A percentile compares a stretch with the other conserved stretches of the same genome.
phyloP scores from a whole-genome alignment of 495 filamentous ascomycete species.

The Parathielavia hyrcaniae region DNA sequence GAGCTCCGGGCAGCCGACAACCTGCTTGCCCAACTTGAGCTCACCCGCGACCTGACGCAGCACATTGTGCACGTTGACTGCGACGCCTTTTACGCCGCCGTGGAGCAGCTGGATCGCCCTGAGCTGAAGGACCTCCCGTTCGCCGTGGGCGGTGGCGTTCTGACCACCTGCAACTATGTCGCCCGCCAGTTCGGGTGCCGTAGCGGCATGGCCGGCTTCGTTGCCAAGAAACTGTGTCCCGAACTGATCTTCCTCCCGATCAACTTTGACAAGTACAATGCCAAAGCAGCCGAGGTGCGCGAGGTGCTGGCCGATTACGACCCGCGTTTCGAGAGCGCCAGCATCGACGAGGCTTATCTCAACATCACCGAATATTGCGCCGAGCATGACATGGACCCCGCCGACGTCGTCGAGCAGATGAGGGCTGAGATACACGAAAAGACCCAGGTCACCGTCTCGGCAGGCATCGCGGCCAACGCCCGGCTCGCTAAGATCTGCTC shows the following conservation, averaged over 20 bases:
- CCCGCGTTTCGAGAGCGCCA: slow-evolving; percentile 82
- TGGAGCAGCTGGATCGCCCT: slow-evolving; percentile 86
- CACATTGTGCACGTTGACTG: slow-evolving; percentile 89
- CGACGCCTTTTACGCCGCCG: slow-evolving; percentile 95
- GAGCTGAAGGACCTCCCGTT: slow-evolving; percentile 87
- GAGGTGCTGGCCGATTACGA: slow-evolving; percentile 81
- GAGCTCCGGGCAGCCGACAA: slow-evolving; percentile 76
- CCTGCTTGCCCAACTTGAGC: slow-evolving; percentile 71
- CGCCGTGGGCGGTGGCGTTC: slow-evolving; percentile 83
- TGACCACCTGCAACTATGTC: slow-evolving; percentile 92
- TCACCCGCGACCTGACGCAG: slow-evolving; percentile 72
- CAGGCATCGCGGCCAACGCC: slow-evolving; percentile 88
- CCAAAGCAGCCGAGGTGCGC: slow-evolving; percentile 84
- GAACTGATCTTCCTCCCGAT: slow-evolving; percentile 73
- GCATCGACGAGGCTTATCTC: slow-evolving; percentile 92
- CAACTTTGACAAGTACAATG: slow-evolving; percentile 86
- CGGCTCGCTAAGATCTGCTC: slow-evolving; percentile 91
- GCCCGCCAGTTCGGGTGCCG: slow-evolving; percentile 85
- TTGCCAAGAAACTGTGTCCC: slow-evolving; percentile 91
- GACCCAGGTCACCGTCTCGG: slow-evolving; percentile 82
- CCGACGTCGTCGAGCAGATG: slow-evolving; percentile 68
- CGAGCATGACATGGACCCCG: slow-evolving; percentile 59
- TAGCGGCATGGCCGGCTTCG: slow-evolving; percentile 92
- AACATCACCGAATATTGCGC: slow-evolving; percentile 87
- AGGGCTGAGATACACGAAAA: slow-evolving; percentile 68